These are phyloP conservation scores for Saturnispora saitoi DNA, from an alignment of 805 yeast genomes.

Conservation along the genomic window DNA sequence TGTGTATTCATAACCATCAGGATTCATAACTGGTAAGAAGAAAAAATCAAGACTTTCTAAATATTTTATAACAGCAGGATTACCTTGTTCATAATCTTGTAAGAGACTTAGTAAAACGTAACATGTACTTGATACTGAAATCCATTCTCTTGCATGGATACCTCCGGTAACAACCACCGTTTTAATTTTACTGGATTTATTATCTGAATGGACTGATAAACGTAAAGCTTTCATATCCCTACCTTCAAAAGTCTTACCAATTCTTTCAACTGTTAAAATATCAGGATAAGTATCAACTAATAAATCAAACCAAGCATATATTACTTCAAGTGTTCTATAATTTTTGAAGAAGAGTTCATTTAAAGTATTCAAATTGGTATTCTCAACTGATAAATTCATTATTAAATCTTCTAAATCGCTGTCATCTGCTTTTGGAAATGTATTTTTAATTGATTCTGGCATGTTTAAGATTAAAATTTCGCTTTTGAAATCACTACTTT, in stretches of 20 bases:
- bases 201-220: conserved; percentile 39
- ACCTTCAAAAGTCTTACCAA: conserved; percentile 74
- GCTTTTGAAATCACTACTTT: conserved; percentile 21
- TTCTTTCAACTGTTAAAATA: conserved; percentile 49
- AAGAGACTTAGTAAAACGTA: conserved; percentile 44
- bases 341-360: conserved; percentile 57
- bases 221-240: conserved; percentile 62
- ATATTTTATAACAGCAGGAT: conserved; percentile 34
- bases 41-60: conserved; percentile 59
- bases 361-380: not conserved
- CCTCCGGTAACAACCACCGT: conserved; percentile 79
- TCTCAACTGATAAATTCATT: not conserved
- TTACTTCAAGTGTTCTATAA: conserved; percentile 58
- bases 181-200: conserved; percentile 28
- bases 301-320: conserved; percentile 64
- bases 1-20: conserved; percentile 82
- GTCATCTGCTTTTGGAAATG: conserved; percentile 33
- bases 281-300: conserved; percentile 56
- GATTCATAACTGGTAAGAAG: conserved; percentile 78
- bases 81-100: conserved; percentile 35
- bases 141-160: conserved; percentile 88
- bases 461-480: conserved; percentile 47
- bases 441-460: conserved; percentile 46
- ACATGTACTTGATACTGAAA: conserved; percentile 61
- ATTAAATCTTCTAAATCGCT: conserved; percentile 1